Conservation (phyloP, 2,329 filamentous ascomycete genomes). For the Sporothrix sp. region DNA sequence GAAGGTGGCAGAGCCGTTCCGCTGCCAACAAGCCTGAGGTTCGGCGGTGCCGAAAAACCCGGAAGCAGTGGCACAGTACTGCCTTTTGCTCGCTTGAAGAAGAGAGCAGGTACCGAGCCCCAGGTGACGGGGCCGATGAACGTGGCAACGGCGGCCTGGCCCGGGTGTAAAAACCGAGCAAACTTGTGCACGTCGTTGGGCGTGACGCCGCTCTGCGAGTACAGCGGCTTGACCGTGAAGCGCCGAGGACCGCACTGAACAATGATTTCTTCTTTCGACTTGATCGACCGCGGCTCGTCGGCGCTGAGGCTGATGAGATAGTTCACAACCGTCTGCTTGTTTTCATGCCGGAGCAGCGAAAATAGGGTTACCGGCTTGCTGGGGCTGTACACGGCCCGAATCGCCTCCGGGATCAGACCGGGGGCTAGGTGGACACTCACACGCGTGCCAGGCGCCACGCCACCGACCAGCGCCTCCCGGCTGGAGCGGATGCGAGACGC, state of each 20-base stretch:
- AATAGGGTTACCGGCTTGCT: conserved; percentile 62
- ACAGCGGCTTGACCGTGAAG: conserved; percentile 80
- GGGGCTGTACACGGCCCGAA: conserved; percentile 40
- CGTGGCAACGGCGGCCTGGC: conserved; percentile 76
- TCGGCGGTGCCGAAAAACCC: conserved; percentile 25
- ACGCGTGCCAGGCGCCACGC: conserved; percentile 71
- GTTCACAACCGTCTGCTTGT: conserved; percentile 86
- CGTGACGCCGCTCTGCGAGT: conserved; percentile 80
- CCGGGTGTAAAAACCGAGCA: conserved; percentile 82
- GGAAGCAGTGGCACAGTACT: conserved; percentile 28
- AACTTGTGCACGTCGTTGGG: conserved; percentile 98
- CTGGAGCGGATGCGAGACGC: conserved; percentile 66
- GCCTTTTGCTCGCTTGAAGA: conserved; percentile 59
- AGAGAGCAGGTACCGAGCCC: conserved; percentile 83
- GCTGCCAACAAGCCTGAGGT: conserved; percentile 68
- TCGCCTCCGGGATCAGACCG: conserved; percentile 24
- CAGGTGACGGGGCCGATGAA: conserved; percentile 88
- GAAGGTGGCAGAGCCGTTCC: conserved; percentile 76
- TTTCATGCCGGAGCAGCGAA: conserved; percentile 84
- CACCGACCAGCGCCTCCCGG: conserved; percentile 79
- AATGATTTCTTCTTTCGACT: conserved; percentile 85
- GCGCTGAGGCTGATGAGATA: conserved; percentile 79
- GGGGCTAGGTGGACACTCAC: conserved; percentile 62
- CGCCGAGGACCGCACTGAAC: conserved; percentile 84
- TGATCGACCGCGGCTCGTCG: conserved; percentile 65